Evolutionary conservation across 192 early-diverging fungal genomes (phyloP).

Genomic region (Umbelopsis sp.): DNA sequence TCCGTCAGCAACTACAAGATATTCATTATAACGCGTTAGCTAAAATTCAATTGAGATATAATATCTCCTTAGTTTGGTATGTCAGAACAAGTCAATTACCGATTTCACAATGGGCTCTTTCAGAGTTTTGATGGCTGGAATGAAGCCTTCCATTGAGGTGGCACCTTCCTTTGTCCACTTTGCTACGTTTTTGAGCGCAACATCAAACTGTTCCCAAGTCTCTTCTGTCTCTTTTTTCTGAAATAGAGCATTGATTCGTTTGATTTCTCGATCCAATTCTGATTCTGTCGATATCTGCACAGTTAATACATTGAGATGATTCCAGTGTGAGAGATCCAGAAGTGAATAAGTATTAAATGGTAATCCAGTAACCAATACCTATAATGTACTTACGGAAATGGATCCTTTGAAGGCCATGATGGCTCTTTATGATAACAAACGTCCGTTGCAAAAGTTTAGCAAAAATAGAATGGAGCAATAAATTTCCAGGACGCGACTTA

Average conservation of each 20-base stretch:
- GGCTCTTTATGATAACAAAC: background rate
- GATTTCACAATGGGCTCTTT: conserved; percentile 49
- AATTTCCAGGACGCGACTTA: conserved; percentile 1
- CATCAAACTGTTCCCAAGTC: conserved; percentile 68
- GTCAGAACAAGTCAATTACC: conserved; percentile 33
- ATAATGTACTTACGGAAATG: background rate
- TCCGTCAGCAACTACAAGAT: conserved; percentile 67
- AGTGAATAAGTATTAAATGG: background rate
- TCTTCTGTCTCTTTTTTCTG: conserved; percentile 68
- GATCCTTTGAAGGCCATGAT: conserved; percentile 11
- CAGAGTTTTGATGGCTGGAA: conserved; percentile 49
- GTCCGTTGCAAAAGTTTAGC: too few species aligned
- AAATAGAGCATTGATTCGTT: conserved; percentile 35
- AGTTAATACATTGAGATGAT: background rate
- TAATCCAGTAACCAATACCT: background rate
- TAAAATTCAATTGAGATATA: too few species aligned
- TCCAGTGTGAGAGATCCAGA: too few species aligned
- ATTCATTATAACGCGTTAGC: background rate
- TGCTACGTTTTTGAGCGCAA: conserved; percentile 52
- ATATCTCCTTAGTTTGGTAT: background rate
- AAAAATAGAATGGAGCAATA: background rate
- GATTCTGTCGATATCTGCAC: conserved; percentile 1
- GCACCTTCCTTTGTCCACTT: conserved; percentile 45
- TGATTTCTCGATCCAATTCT: conserved; percentile 46
- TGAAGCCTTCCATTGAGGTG: conserved; percentile 45